Percentiles rank a stretch among this genome's conserved stretches.
phyloP scores from a whole-genome alignment of 495 filamentous ascomycete genomes.

The Podospora bellae-mahoneyi region DNA sequence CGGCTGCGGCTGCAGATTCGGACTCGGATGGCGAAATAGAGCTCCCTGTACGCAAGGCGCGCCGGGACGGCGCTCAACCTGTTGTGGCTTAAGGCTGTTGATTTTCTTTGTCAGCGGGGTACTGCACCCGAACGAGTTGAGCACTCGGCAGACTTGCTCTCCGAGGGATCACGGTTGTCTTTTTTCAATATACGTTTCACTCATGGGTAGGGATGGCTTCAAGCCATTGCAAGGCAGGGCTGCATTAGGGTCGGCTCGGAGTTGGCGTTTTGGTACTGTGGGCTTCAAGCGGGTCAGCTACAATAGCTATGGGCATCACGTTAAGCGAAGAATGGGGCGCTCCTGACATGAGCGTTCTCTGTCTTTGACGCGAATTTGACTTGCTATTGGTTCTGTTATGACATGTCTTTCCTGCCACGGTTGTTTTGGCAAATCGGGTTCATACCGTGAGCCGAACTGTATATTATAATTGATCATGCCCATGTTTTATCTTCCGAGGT shows the following conservation, averaged over 20 bases:
- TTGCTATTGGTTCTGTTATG: not conserved
- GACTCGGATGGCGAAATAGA: constrained; percentile 51
- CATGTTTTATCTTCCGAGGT: too few species aligned
- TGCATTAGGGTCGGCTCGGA: not conserved
- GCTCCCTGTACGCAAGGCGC: constrained; percentile 33
- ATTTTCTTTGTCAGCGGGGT: not conserved
- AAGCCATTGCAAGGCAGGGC: not conserved
- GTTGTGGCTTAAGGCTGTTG: constrained; percentile 28
- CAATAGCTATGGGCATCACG: not conserved
- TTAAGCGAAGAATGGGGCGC: not conserved
- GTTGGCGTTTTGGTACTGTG: not conserved
- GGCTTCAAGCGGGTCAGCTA: not conserved
- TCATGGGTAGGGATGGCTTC: not conserved
- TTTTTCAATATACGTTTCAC: not conserved
- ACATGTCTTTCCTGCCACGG: not conserved
- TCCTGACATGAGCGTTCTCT: not conserved
- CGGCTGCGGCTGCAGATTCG: constrained; percentile 41
- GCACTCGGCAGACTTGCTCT: not conserved
- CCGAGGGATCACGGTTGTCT: not conserved
- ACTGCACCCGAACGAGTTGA: not conserved
- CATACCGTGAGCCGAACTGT: not conserved
- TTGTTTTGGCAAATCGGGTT: not conserved
- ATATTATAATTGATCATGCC: not conserved
- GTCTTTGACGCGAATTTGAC: not conserved
- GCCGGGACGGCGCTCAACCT: constrained; percentile 29